phyloP scores from a whole-genome alignment of 352 stramenopile species.

The Globisporangium perplexum region DNA sequence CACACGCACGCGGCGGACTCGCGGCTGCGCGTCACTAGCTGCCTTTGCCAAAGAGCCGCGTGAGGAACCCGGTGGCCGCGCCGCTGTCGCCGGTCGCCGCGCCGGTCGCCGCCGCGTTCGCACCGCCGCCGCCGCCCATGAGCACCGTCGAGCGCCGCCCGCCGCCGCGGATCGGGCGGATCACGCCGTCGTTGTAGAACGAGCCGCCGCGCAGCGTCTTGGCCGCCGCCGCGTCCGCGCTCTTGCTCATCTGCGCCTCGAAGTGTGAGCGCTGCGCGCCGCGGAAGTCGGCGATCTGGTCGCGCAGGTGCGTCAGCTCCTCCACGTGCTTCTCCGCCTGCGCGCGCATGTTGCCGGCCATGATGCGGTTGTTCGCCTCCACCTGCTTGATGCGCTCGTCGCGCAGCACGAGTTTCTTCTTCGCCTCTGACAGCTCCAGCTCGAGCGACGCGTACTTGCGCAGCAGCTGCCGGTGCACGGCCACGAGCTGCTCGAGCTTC shows the following conservation, averaged over 20 bases:
- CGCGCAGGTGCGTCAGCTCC: slow-evolving; percentile 79
- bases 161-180: slow-evolving; percentile 69
- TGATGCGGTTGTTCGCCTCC: slow-evolving; percentile 84
- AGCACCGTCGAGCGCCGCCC: slow-evolving; percentile 50
- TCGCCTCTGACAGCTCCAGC: slow-evolving; percentile 80
- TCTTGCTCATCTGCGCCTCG: slow-evolving; percentile 56
- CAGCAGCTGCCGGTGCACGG: slow-evolving; percentile 85
- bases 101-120: not conserved
- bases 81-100: slow-evolving; percentile 11
- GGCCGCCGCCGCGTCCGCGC: slow-evolving; percentile 32
- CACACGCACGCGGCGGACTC: too few relatives aligned
- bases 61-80: slow-evolving; percentile 38
- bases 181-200: slow-evolving; percentile 61
- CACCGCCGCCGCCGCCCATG: slow-evolving; percentile 16
- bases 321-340: slow-evolving; percentile 87
- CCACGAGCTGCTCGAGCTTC: slow-evolving; percentile 88
- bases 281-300: slow-evolving; percentile 82
- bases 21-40: too few relatives aligned
- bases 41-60: slow-evolving; percentile 45
- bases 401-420: slow-evolving; percentile 85
- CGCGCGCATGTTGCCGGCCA: slow-evolving; percentile 85
- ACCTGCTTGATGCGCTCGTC: slow-evolving; percentile 89
- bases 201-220: slow-evolving; percentile 66
- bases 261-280: slow-evolving; percentile 73
- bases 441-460: slow-evolving; percentile 89